Base-by-base conservation (phyloP, 2,329 filamentous ascomycete genomes). In the Aspergillus sp. region DNA sequence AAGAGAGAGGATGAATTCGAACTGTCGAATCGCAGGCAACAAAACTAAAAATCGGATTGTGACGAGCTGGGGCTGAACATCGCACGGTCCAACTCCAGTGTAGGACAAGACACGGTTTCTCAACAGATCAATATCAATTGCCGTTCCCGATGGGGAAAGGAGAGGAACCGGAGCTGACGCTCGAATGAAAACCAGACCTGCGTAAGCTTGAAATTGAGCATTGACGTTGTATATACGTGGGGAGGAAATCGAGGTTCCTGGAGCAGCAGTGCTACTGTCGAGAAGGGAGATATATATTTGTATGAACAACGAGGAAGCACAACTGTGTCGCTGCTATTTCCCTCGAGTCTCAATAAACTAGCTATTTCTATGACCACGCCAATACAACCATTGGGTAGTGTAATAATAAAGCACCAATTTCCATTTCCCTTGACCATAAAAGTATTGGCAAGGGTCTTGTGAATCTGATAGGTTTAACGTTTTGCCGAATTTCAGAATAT, bases 1-100 rank as follows among this genome's bases (percentile, higher is more conserved):
- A 47, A 51, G 50, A 57, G 34, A 28, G 43, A 38, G 47, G 46
- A 54, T 25, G 23, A 51, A 50, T 55, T 34, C 11, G 48, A 54
- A 51, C 31, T 30, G 55, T 62, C 60, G 60, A 62, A 62, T 62
- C 55, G 54, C 45, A 58, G 22, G 54, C 38, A 23, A 47, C 45
- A 50, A 49, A 57, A 48, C 45, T 50, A 57, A 30, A 49, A 38
- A 17, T 49, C 30, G 41, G 48, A 57, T 41, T 57, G 19, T 45
- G 57, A 55, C 54, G 57, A 43, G 59, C 31, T 43, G 22, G 23
- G 46, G 30, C 28, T 48, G 53, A 49, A 57, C 59, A 57, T 61
- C 17, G 59, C 59, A 31, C 41, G 17, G 53, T 25, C 43, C 25
- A 52, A 30, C 51, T 38, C 28, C 34, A 46, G 43, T 49, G 62